phyloP scores from a whole-genome alignment of 306 rosid species.

The Pueraria montana region DNA sequence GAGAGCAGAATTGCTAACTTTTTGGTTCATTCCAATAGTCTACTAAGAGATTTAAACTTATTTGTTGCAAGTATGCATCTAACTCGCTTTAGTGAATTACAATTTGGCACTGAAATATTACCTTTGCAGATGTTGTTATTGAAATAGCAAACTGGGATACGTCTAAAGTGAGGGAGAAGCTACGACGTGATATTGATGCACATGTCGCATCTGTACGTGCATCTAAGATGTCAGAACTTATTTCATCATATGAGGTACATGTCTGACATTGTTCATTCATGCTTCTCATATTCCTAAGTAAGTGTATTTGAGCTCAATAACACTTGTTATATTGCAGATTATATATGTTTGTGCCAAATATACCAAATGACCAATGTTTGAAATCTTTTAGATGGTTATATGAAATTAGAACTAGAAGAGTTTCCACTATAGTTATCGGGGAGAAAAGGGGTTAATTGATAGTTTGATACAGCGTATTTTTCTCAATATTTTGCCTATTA shows the following conservation, averaged over 20 bases:
- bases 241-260: conserved; percentile 70
- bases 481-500: background rate
- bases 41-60: conserved; percentile 7
- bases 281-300: background rate
- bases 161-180: conserved; percentile 83
- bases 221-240: conserved; percentile 80
- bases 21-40: conserved; percentile 11
- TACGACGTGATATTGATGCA: conserved; percentile 81
- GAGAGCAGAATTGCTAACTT: background rate
- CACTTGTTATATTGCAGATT: background rate
- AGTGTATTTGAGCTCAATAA: conserved; percentile 9
- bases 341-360: conserved; percentile 15
- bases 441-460: conserved; percentile 17
- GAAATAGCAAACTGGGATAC: conserved; percentile 81
- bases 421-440: conserved; percentile 1
- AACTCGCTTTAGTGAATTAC: conserved; percentile 33
- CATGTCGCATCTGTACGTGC: conserved; percentile 70
- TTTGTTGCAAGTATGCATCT: conserved; percentile 18
- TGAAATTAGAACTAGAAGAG: conserved; percentile 19
- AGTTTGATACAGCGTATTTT: conserved; percentile 15
- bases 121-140: conserved; percentile 76
- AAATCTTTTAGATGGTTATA: background rate
- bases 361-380: background rate
- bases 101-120: conserved; percentile 42
- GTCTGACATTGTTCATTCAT: conserved; percentile 22